A percentile compares a stretch with the other conserved stretches of the same genome.
Evolutionary conservation across 768 basidiomycete species (phyloP).

Genomic region (Paxillus ammoniavirescens): DNA sequence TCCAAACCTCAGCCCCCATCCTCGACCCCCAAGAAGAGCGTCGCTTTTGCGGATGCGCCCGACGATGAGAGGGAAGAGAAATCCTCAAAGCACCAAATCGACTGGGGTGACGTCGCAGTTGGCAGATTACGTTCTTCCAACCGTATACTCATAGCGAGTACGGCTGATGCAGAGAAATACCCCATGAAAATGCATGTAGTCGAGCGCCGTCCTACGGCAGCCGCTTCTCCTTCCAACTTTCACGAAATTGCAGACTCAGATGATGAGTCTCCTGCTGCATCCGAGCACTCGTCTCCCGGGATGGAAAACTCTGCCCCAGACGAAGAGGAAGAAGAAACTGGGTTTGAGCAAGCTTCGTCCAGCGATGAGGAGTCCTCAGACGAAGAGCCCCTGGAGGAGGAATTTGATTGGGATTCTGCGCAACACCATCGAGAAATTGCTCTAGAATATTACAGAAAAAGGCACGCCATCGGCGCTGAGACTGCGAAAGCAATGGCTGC

Average conservation of each 20-base stretch:
- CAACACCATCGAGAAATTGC: slow-evolving; percentile 75
- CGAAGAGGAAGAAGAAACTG: slow-evolving; percentile 19
- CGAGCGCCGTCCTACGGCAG: slow-evolving; percentile 50
- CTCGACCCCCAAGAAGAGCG: slow-evolving; percentile 55
- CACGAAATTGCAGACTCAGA: slow-evolving; percentile 52
- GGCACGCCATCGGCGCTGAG: slow-evolving; percentile 52
- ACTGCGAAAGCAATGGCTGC: slow-evolving; percentile 50
- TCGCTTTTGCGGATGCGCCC: slow-evolving; percentile 56
- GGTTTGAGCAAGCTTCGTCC: slow-evolving; percentile 12
- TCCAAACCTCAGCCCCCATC: slow-evolving; percentile 25
- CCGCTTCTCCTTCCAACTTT: slow-evolving; percentile 7
- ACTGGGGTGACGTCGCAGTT: slow-evolving; percentile 57
- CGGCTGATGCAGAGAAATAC: slow-evolving; percentile 31
- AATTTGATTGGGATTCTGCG: slow-evolving; percentile 58
- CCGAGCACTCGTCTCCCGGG: slow-evolving; percentile 32
- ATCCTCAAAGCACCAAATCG: slow-evolving; percentile 15
- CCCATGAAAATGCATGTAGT: slow-evolving; percentile 72
- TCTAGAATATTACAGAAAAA: slow-evolving; percentile 65
- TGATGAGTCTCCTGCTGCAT: slow-evolving; percentile 56
- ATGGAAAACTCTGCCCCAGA: slow-evolving; percentile 26
- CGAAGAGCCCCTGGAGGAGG: slow-evolving; percentile 47
- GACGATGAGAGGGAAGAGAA: slow-evolving; percentile 14
- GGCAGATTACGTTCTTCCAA: slow-evolving; percentile 44
- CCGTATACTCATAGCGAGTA: slow-evolving; percentile 34
- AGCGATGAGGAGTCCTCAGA: slow-evolving; percentile 28